These are phyloP conservation scores for Hydnomerulius pinastri DNA, from an alignment of 768 basidiomycete species.

Conservation along the genomic window DNA sequence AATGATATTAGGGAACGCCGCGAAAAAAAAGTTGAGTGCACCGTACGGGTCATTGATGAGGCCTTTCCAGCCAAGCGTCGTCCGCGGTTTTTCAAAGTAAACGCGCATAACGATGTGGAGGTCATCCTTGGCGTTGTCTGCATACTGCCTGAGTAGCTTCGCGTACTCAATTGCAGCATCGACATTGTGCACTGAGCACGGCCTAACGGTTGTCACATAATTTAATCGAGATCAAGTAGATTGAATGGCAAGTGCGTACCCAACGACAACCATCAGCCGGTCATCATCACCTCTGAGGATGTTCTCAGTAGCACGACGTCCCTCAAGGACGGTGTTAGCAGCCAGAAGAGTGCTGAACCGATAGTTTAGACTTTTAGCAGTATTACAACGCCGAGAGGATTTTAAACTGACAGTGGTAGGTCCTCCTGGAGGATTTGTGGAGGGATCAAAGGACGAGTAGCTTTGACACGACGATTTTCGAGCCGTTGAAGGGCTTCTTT, in stretches of 20 bases:
- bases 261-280: conserved; percentile 88
- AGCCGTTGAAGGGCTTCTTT: conserved; percentile 78
- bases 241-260: conserved; percentile 48
- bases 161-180: conserved; percentile 89
- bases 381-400: neutral
- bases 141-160: conserved; percentile 73
- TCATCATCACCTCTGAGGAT: conserved; percentile 88
- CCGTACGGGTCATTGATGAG: conserved; percentile 88
- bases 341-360: conserved; percentile 65
- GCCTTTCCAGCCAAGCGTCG: conserved; percentile 98
- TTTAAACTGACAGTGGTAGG: conserved; percentile 66
- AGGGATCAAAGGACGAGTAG: conserved; percentile 86
- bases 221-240: neutral
- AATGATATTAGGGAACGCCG: neutral
- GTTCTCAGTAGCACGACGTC: conserved; percentile 74
- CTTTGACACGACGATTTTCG: conserved; percentile 86
- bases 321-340: conserved; percentile 89
- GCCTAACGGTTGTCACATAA: conserved; percentile 44
- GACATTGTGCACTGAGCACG: conserved; percentile 93
- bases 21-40: neutral
- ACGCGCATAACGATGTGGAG: conserved; percentile 96
- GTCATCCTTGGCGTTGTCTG: conserved; percentile 78
- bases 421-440: conserved; percentile 96
- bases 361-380: conserved; percentile 4
- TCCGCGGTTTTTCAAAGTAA: conserved; percentile 96